These are phyloP conservation scores for Podospora fimiseda DNA, from an alignment of 495 filamentous ascomycete species.

Conservation along the genomic window DNA sequence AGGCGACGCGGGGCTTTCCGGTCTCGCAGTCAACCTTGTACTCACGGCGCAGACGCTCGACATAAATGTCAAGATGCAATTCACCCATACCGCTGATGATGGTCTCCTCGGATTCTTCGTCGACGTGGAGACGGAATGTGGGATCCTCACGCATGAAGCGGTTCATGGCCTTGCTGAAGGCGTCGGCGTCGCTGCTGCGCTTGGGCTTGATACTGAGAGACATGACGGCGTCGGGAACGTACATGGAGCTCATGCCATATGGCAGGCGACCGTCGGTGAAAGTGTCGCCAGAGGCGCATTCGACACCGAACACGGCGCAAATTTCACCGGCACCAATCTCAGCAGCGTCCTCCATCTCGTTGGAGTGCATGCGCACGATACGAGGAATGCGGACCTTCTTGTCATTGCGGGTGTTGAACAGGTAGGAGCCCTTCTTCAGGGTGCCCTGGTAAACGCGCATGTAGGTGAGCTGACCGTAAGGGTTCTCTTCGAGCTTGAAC, in stretches of 20 bases:
- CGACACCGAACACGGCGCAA: conserved; percentile 96
- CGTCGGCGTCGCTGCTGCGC: conserved; percentile 81
- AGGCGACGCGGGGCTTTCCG: conserved; percentile 95
- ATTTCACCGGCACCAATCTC: conserved; percentile 96
- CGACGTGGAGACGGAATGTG: conserved; percentile 91
- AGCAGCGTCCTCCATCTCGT: conserved; percentile 94
- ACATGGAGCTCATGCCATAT: conserved; percentile 98
- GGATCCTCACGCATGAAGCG: conserved; percentile 99
- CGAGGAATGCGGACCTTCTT: conserved; percentile 97
- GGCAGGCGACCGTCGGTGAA: conserved; percentile 94
- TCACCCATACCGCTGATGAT: conserved; percentile 99
- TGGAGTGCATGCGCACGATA: conserved; percentile 99
- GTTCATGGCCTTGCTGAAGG: conserved; percentile 98
- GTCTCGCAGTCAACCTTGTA: conserved; percentile 93
- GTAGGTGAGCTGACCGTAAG: conserved; percentile 97
- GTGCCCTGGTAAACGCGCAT: conserved; percentile 97
- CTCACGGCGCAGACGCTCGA: conserved; percentile 96
- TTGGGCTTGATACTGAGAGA: conserved; percentile 97
- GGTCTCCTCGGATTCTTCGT: conserved; percentile 84
- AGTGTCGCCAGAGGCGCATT: conserved; percentile 96
- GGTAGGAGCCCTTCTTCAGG: conserved; percentile 76
- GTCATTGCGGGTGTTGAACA: conserved; percentile 88
- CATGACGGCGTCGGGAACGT: conserved; percentile 96
- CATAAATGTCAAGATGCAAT: conserved; percentile 93
- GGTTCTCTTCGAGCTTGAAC: conserved; percentile 99